Base-by-base conservation (phyloP, 2,329 filamentous ascomycete species). In the Epichloe sp. region DNA sequence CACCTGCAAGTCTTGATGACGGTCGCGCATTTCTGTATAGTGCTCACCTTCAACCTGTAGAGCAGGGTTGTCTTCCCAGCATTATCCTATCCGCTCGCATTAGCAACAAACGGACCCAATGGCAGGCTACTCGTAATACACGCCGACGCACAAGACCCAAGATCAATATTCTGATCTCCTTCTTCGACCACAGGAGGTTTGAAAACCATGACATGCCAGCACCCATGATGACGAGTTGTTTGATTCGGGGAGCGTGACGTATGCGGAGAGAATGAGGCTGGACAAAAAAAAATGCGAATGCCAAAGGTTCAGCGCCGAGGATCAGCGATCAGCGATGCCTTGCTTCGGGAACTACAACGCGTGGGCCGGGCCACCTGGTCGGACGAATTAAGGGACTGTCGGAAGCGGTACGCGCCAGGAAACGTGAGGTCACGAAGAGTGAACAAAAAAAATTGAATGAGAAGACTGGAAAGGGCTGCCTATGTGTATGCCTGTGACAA, bases 31-130 rank as follows among this genome's bases (percentile, higher is more conserved):
- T 37, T 44, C 26, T 31, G 37, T 34, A 19, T 38, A 23, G 47
- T 42, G 36, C 64, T 56, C 53, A 94, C 88, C 85, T 96, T 96
- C 60, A 98, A 75, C 70, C 91, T 86, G 75, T 98, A 98, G 53
- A 98, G 76, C 54, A 98, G 77, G 35, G 93, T 98, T 43, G 93
- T 98, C 74, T 98, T 98, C 68, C 93, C 93, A 46, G 93, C 93
- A 70, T 97, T 97, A 71, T 98, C 93, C 88, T 97, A 40, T 40
- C 36, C 52, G 50, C 50, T 56, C 49, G 48, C 34, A 50, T 61
- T 55, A 55, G 58, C 51, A 47, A 55, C 38, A 23, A 37, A 41
- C 34, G 36, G 36, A 11, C 36, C 34, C 19, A 34, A 34, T 14
- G 10, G 12, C 15, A 41, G 21, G 19, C 36, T 7, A 19, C 36